Conservation (phyloP, 805 yeast species). For the Starmerella apicola region DNA sequence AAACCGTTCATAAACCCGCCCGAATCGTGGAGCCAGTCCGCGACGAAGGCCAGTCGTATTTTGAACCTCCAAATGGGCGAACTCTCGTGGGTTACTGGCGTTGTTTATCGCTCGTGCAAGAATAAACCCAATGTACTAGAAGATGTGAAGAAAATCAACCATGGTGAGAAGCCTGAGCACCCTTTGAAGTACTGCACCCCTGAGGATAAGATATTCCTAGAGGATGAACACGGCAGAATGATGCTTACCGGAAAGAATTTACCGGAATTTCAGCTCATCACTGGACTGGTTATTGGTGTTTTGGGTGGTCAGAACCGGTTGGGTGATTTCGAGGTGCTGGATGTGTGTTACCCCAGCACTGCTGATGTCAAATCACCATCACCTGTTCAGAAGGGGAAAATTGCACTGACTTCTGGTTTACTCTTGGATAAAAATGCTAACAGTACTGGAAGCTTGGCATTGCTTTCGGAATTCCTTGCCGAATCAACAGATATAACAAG, state of each 20-base stretch:
- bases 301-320: conserved; percentile 74
- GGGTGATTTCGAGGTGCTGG: conserved; percentile 76
- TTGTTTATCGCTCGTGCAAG: conserved; percentile 71
- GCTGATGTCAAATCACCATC: not conserved
- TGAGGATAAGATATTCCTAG: conserved; percentile 55
- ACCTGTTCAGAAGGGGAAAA: conserved; percentile 22
- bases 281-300: conserved; percentile 80
- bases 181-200: conserved; percentile 29
- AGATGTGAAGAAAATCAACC: conserved; percentile 45
- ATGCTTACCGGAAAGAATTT: conserved; percentile 25
- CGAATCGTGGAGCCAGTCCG: conserved; percentile 47
- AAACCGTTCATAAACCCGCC: conserved; percentile 36
- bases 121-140: conserved; percentile 73
- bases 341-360: conserved; percentile 50
- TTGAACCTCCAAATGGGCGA: conserved; percentile 52
- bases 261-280: conserved; percentile 44
- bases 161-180: conserved; percentile 16
- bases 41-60: conserved; percentile 35
- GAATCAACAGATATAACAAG: conserved; percentile 44
- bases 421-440: conserved; percentile 36
- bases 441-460: conserved; percentile 25
- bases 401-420: conserved; percentile 72
- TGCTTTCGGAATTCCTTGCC: conserved; percentile 54
- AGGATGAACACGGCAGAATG: conserved; percentile 88
- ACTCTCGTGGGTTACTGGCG: conserved; percentile 75